Base-by-base conservation (phyloP, 1,284 basidiomycete species). In the Trichosporon sp. region DNA sequence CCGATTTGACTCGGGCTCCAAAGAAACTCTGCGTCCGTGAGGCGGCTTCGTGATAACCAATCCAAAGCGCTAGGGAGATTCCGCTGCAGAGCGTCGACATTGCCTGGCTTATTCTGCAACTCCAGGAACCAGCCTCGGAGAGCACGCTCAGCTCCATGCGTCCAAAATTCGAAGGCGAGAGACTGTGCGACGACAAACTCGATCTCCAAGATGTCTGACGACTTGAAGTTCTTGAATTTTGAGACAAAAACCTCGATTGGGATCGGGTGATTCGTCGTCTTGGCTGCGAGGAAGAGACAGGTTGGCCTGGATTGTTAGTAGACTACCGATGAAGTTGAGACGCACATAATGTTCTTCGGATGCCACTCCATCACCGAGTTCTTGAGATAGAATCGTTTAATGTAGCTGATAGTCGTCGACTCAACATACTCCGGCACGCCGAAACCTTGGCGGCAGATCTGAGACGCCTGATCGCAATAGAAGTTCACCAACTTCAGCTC, bases 351-450 rank as follows among this genome's bases (percentile, higher is more conserved):
- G 72, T 91, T 91, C 81, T 96, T 96, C 0, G 95, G 96, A 81
- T 99, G 96, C 87, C 92, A 97, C 76, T 99, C 95, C 94, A 99
- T 97, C 60, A 94, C 92, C 1, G 94, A 97, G 75, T 99, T 99
- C 80, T 91, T 90, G 61, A 99, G 84, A 77, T 99, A 99, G 81
- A 99, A 99, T 4, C 96, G 85, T 78, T 99, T 99, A 69, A 99
- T 83, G 78, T 95, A 98, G 54, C 86, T 88, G 63, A 92, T 87
- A 0, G 94, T 92, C 0, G 95, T 97, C 0, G 93, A 90, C 77
- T 95, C 92, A 3, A 98, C 92, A 71, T 90, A 88, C 72, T 96
- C 92, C 0, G 92, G 89, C 70, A 96, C 90, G 19, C 88, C 86
- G 74, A 97, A 94, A 64, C 88, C 87, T 1, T 75, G 61, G 49